Conservation (phyloP, 116 monocot genomes). For the Dioscorea cayenensis region DNA sequence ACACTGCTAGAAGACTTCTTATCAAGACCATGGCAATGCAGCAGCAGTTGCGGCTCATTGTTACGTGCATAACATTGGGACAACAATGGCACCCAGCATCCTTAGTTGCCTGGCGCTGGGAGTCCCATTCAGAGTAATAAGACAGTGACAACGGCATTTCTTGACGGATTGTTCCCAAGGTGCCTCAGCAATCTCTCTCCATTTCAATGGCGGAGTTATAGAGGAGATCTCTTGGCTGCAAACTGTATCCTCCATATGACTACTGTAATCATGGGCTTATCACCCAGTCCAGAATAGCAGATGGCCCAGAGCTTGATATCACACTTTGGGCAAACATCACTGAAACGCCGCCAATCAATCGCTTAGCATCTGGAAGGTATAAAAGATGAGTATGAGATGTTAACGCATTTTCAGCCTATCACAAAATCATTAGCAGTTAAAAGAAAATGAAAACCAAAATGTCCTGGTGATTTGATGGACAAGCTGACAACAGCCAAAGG, state of each 20-base stretch:
- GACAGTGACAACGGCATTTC: conserved; percentile 21
- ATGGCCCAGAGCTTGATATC: conserved; percentile 54
- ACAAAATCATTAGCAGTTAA: background rate
- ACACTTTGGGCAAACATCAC: conserved; percentile 38
- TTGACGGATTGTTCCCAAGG: conserved; percentile 34
- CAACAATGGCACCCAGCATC: conserved; percentile 42
- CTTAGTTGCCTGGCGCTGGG: conserved; percentile 45
- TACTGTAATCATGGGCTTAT: conserved; percentile 57
- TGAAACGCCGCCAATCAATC: conserved; percentile 42
- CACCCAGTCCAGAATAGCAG: conserved; percentile 39
- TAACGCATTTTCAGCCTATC: background rate
- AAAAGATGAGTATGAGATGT: background rate
- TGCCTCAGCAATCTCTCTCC: conserved; percentile 52
- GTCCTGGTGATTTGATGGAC: too few relatives aligned
- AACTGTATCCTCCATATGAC: conserved; percentile 53
- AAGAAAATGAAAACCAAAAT: background rate
- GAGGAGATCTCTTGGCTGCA: conserved; percentile 49
- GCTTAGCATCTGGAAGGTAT: conserved; percentile 39
- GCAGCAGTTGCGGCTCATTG: conserved; percentile 51
- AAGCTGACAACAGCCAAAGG: too few relatives aligned
- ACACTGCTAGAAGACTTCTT: conserved; percentile 34
- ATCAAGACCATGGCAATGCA: conserved; percentile 51
- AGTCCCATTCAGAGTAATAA: conserved; percentile 12
- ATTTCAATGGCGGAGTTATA: conserved; percentile 43
- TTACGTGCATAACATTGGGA: conserved; percentile 44